Base-by-base conservation (phyloP, 106 monocot genomes). In the Gastrodia elata region DNA sequence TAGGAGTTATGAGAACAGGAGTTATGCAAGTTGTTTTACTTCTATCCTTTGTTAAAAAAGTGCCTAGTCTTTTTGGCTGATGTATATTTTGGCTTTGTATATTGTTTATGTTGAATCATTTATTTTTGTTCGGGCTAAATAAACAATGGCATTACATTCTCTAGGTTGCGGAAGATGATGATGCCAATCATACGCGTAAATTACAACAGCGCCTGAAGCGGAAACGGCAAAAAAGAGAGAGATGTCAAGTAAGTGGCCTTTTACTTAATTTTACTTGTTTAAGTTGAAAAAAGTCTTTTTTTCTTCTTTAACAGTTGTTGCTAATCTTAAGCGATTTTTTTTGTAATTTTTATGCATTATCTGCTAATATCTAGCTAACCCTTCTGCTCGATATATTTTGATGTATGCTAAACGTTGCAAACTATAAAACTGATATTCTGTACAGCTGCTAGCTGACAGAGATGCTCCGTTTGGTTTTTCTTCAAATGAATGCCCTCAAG, bases 121-220 rank as follows among this genome's bases (percentile, higher is more conserved):
- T 57, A 57, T 25, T 58, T 58, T n/a, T 58, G 10, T 10, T 57
- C 26, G 0, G 25, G 27, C 6, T 26, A 58, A 26, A 5, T 22
- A 58, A 58, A 58, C 26, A 9, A 58, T 15, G 27, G 30, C 61
- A 32, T 61, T 39, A 10, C 73, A 33, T 34, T 68, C 10, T 26
- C 82, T 71, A 97, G 97, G 86, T 97, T n/a, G 83, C 77, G 74
- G 97, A 97, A 78, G 93, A 97, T 72, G 90, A 93, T 77, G 97
- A 97, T 85, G 88, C 48, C 69, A 81, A 83, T 11, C 26, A 80
- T 36, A 80, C 75, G 26, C 81, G 25, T 57, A 88, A 86, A 74
- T 73, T 97, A 64, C 97, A 88, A 34, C 74, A 41, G 30, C 84
- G 73, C 65, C 77, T 91, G 76, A 97, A 83, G 80, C 75, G 71